These are phyloP conservation scores for Tympanopsis confertula DNA, from an alignment of 2,329 filamentous ascomycete genomes.

Conservation along the genomic window DNA sequence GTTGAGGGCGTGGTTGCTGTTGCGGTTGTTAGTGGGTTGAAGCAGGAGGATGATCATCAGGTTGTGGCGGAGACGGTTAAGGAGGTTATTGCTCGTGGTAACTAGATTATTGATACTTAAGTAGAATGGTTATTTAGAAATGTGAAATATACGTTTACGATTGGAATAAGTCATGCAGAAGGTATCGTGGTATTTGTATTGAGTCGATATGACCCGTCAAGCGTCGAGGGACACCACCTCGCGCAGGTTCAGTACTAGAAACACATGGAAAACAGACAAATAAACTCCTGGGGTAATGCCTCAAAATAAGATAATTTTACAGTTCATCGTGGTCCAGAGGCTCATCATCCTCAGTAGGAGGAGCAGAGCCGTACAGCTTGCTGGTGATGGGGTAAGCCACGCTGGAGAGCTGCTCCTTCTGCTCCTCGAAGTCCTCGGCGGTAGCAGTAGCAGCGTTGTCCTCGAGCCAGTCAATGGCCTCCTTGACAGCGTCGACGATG, in stretches of 20 bases:
- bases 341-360: constrained; percentile 60
- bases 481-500: constrained; percentile 91
- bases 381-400: constrained; percentile 98
- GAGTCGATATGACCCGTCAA: no score
- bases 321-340: constrained; percentile 64
- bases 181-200: no score
- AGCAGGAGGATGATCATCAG: constrained; percentile 67
- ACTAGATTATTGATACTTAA: no score
- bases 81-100: constrained; percentile 18
- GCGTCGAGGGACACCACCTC: no score
- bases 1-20: constrained; percentile 69
- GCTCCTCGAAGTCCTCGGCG: constrained; percentile 95
- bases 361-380: constrained; percentile 75
- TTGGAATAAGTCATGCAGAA: no score
- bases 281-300: not conserved
- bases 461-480: constrained; percentile 91
- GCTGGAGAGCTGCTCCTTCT: constrained; percentile 96
- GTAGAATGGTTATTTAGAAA: no score
- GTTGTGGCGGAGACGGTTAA: constrained; percentile 61
- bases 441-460: constrained; percentile 79
- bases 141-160: no score
- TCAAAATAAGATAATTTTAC: constrained; percentile 33
- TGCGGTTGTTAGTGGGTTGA: constrained; percentile 65
- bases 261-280: not conserved
- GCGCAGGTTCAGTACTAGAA: no score